Evolutionary conservation across 768 basidiomycete genomes (phyloP), one percentile per base, ranked within the genome.

Genomic region (Tephrocybe sp.): DNA sequence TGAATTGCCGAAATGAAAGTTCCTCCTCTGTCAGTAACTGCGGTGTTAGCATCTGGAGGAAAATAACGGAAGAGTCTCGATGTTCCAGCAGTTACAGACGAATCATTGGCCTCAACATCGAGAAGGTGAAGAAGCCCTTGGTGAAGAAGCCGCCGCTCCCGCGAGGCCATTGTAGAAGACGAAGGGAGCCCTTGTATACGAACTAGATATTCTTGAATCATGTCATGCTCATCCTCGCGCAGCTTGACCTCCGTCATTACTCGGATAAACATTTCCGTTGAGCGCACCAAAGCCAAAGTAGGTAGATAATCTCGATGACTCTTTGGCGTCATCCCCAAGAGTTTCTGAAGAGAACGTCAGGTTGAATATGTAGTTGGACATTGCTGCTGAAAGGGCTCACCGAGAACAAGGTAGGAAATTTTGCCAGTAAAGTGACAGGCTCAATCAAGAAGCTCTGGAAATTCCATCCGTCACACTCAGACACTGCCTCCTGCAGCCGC

Each of bases 171-270:
- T 20, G 73, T 78, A 1, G 73, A 68, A 1, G 73, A 62, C 1
- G 76, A 65, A 1, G 83, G 77, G 3, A 90, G 63, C 1, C 87
- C 87, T 20, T 77, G 72, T 54, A 95, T 80, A 0, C 79, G 76
- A 5, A 68, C 64, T 12, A 81, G 69, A 17, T 91, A 74, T 17
- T 75, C 67, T 63, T 88, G 88, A 28, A 90, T 73, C 32, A 81
- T 67, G n/a, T 85, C 83, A 62, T 94, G 91, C 54, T 93, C 90
- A 45, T 93, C 90, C 65, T 95, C 93, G 17, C 90, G 80, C 10
- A 78, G 68, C 62, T 94, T 93, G 56, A 95, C 91, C 60, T 93
- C 92, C 34, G 85, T 84, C 69, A 97, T 80, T 2, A 87, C 85
- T 23, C 83, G 80, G 53, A 95, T 84, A 37, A 86, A 78, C 56